Percentiles rank a stretch among this genome's conserved stretches.
These are phyloP conservation scores for Suillus sp. DNA, from an alignment of 768 basidiomycete species.

Conservation along the genomic window DNA sequence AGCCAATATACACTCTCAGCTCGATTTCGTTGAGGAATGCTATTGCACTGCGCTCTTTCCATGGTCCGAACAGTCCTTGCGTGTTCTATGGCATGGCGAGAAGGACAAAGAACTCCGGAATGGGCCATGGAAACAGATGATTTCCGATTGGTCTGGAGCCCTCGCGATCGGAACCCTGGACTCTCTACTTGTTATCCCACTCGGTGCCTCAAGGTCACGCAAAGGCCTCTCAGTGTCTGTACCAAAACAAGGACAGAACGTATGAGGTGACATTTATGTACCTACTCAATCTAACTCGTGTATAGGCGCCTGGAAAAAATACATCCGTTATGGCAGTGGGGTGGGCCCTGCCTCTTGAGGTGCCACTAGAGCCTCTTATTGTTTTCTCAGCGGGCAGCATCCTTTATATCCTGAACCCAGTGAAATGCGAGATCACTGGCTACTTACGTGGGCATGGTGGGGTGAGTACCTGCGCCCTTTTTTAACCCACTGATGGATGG, in stretches of 20 bases:
- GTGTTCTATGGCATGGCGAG: conserved; percentile 39
- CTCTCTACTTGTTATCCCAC: conserved; percentile 31
- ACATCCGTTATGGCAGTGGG: conserved; percentile 39
- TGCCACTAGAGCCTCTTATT: conserved; percentile 58
- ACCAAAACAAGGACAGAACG: conserved; percentile 4
- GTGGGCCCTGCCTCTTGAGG: conserved; percentile 55
- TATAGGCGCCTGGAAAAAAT: background rate
- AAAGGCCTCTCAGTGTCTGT: conserved; percentile 2
- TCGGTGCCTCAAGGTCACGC: conserved; percentile 13
- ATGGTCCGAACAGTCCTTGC: conserved; percentile 41
- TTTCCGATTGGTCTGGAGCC: conserved; percentile 51
- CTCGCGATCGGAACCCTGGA: conserved; percentile 48
- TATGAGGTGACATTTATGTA: background rate
- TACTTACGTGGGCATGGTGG: conserved; percentile 72
- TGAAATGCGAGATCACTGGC: conserved; percentile 42
- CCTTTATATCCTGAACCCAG: conserved; percentile 57
- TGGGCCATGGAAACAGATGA: conserved; percentile 46
- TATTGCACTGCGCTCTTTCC: conserved; percentile 49
- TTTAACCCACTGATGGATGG: conserved; percentile 13
- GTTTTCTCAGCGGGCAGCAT: conserved; percentile 56
- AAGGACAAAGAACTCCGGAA: conserved; percentile 32
- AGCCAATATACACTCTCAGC: conserved; percentile 21
- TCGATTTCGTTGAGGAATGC: conserved; percentile 37
- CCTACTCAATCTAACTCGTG: background rate
- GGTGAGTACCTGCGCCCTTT: conserved; percentile 41